A percentile compares a stretch with the other conserved stretches of the same genome.
Evolutionary conservation across 2,329 filamentous ascomycete genomes (phyloP).

Genomic region (Hymenoscyphus repandus): DNA sequence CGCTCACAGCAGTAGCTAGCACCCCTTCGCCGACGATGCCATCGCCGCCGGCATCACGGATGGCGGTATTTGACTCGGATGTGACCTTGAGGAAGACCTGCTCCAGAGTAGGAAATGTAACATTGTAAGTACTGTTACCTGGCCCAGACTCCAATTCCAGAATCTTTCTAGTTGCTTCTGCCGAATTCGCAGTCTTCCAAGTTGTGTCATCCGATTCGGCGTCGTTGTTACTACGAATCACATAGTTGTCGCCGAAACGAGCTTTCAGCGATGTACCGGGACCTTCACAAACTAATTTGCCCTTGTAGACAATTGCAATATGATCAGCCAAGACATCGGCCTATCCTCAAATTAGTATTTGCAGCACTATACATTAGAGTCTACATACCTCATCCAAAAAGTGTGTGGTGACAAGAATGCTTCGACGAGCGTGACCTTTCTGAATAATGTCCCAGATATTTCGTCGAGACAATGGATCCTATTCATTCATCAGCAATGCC

Average conservation of each 20-base stretch:
- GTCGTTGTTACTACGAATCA: constrained; percentile 19
- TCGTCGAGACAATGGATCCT: constrained; percentile 55
- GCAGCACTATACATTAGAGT: too few relatives aligned
- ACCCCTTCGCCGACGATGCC: constrained; percentile 18
- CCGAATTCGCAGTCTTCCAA: constrained; percentile 38
- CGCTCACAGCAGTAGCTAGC: constrained; percentile 14
- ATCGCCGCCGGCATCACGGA: constrained; percentile 21
- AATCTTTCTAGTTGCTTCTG: constrained; percentile 50
- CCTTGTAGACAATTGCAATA: constrained; percentile 60
- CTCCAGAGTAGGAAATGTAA: constrained; percentile 60
- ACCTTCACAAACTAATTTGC: constrained; percentile 56
- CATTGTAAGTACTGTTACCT: constrained; percentile 50
- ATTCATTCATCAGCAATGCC: constrained; percentile 3
- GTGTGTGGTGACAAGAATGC: constrained; percentile 61
- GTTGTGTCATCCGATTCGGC: constrained; percentile 11
- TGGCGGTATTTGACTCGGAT: constrained; percentile 49
- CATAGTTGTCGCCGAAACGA: constrained; percentile 55
- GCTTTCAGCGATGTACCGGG: constrained; percentile 60
- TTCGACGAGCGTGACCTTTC: constrained; percentile 53
- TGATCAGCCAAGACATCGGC: constrained; percentile 61
- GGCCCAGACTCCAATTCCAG: constrained; percentile 46
- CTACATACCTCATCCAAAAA: constrained; percentile 51
- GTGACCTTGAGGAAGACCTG: constrained; percentile 64
- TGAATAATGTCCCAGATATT: constrained; percentile 67
- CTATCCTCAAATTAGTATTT: too few relatives aligned